Evolutionary conservation across 371 early-diverging fungal genomes (phyloP), one percentile per base, ranked within the genome.

Genomic region (Mortierella sp.): DNA sequence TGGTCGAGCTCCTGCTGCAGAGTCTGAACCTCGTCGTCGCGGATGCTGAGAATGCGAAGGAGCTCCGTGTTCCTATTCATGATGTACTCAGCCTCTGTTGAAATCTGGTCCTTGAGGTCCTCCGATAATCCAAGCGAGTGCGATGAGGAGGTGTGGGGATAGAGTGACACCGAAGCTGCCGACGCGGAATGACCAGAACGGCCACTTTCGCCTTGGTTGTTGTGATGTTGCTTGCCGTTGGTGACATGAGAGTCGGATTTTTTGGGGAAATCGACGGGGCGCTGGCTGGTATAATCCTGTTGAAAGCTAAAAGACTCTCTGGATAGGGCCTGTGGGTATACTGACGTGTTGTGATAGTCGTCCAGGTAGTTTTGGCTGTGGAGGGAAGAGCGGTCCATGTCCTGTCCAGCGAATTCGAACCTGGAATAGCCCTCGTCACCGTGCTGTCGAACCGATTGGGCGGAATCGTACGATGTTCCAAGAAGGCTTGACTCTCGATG

Each of bases 1-100:
- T 86, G 87, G 16, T 86, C 80, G n/a, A 86, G 76, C 26, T 86
- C 87, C 71, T 86, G 87, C 47, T 86, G 87, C 44, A 86, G 65
- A 2, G 87, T 86, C 63, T 82, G 87, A 47, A 86, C 78, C 71
- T 86, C 87, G 8, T 86, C 87, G 38, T 86, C 87, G 2, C 87
- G 87, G n/a, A 86, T 80, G 38, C 76, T 80, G 19, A 86, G 80
- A 45, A 86, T 86, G 34, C 75, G 73, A 70, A 86, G 79, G 24
- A 86, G 55, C 44, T 86, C 87, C 19, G 87, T 82, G 31, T 86
- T 86, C 54, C 87, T 55, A 57, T 74, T 82, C 87, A 86, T 86
- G 71, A 86, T 86, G 73, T 86, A 86, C 44, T 86, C 87, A 28
- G 87, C 80, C 71, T 86, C 87, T 0, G 87, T 82, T 5, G 75